Evolutionary conservation across 805 yeast genomes (phyloP).

Genomic region (Ogataea methylovora): DNA sequence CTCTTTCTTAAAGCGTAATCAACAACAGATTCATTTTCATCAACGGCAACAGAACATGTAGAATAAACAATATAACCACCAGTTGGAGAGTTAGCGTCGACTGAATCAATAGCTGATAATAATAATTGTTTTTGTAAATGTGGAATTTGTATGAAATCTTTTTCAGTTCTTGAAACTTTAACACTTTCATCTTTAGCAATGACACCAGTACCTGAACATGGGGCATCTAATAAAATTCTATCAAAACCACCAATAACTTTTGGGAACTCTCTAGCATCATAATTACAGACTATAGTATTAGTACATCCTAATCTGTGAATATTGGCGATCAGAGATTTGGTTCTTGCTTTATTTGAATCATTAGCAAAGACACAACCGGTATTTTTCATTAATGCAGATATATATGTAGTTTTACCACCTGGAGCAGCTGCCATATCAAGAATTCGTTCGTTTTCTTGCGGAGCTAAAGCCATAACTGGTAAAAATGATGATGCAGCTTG

Average conservation of each 20-base stretch:
- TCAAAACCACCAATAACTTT: conserved; percentile 98
- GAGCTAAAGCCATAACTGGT: conserved; percentile 96
- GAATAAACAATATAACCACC: conserved; percentile 96
- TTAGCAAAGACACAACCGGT: conserved; percentile 97
- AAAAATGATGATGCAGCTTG: conserved; percentile 98
- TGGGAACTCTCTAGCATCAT: conserved; percentile 98
- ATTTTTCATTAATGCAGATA: conserved; percentile 94
- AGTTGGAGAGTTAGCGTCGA: conserved; percentile 83
- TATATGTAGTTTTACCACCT: conserved; percentile 96
- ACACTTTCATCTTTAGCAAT: conserved; percentile 96
- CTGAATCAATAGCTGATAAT: conserved; percentile 94
- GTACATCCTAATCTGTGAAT: conserved; percentile 96
- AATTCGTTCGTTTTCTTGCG: conserved; percentile 94
- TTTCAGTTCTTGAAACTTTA: conserved; percentile 87
- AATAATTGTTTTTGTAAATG: conserved; percentile 92
- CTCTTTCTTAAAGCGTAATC: conserved; percentile 94
- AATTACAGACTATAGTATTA: conserved; percentile 92
- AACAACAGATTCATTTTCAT: conserved; percentile 98
- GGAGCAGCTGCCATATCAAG: conserved; percentile 99
- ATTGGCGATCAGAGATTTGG: conserved; percentile 93
- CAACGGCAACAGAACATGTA: conserved; percentile 97
- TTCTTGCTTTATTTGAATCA: conserved; percentile 93
- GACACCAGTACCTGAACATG: conserved; percentile 99
- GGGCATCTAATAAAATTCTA: conserved; percentile 92
- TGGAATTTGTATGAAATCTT: conserved; percentile 94